Percentiles rank a stretch among this genome's conserved stretches.
Conservation (phyloP, 73 alveolate species). For the Stentor roeselii region DNA sequence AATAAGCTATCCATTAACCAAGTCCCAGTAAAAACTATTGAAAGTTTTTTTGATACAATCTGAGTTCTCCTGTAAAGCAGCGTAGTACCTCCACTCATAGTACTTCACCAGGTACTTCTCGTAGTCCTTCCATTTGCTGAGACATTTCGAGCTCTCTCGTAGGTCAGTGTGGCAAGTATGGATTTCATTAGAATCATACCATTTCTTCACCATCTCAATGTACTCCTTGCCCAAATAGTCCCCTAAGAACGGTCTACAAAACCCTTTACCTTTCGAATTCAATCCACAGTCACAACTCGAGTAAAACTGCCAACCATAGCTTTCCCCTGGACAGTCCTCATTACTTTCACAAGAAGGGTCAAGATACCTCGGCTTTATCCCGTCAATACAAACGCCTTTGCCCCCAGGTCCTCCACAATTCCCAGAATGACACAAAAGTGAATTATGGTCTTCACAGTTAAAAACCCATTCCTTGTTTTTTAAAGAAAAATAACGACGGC, state of each 20-base stretch:
- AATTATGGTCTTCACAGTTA: neutral
- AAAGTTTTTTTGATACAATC: neutral
- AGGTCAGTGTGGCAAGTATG: neutral
- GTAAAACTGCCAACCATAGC: conserved; percentile 14
- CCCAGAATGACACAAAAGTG: conserved; percentile 2
- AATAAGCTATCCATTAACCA: too few relatives aligned
- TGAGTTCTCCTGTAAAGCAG: neutral
- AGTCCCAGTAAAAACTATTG: conserved; percentile 6
- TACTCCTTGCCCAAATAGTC: neutral
- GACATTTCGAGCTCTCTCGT: neutral
- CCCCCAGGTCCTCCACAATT: conserved; percentile 24
- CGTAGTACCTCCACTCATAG: neutral
- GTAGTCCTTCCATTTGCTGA: neutral
- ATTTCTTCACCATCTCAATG: neutral
- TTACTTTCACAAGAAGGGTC: neutral
- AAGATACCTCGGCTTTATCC: neutral
- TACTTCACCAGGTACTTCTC: neutral
- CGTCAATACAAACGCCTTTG: neutral
- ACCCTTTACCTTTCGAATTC: neutral
- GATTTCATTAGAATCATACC: neutral
- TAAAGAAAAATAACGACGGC: neutral
- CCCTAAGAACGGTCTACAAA: conserved; percentile 10
- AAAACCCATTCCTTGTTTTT: neutral
- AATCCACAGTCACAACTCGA: neutral
- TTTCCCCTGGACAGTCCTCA: conserved; percentile 11